Base-by-base conservation (phyloP, 2,329 filamentous ascomycete species). In the Botrytis hyacinthi region DNA sequence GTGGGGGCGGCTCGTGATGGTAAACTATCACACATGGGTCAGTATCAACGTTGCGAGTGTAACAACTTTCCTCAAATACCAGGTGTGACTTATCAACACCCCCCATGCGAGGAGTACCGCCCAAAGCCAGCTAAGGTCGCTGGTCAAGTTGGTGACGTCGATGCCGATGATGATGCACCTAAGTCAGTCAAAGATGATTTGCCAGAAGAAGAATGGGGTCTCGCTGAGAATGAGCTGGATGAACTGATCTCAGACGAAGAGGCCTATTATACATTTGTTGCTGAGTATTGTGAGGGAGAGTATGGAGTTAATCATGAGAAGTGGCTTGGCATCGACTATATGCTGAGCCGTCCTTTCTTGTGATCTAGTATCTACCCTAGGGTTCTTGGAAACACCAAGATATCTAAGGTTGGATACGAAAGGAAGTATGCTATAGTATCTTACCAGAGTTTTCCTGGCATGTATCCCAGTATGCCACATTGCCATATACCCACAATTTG, bases 231-330 rank as follows among this genome's bases (percentile, higher is more conserved):
- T 20, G 66, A 69, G 16, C 29, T 69, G n/a, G 18, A 42, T 7
- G 48, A 69, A 1, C 32, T 69, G 7, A 69, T 69, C n/a, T 6
- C 10, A 10, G 48, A 69, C n/a, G 66, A 69, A 69, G 10, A 32
- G 3, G 7, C 14, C 10, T 48, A 66, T 35, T 2, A n/a, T 26
- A 32, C 6, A 7, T 66, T 48, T 2, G 10, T 48, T 66, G 63
- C 32, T 32, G 22, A 37, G 4, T 35, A 26, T 44, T 66, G 63
- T 48, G 29, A 66, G 44, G 63, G 63, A 37, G 16, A 48, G 26
- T 66, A 66, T 48, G 63, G 44, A 4, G 63, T 48, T 22, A 48
- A 66, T 14, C 63, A 66, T 48, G 63, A 66, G 63, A 22, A 48
- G 32, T 66, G 63, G 63, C 16, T 66, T 37, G 29, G 63, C 7